phyloP scores from a whole-genome alignment of 2,329 filamentous ascomycete genomes.

The Colletotrichum gigasporum region DNA sequence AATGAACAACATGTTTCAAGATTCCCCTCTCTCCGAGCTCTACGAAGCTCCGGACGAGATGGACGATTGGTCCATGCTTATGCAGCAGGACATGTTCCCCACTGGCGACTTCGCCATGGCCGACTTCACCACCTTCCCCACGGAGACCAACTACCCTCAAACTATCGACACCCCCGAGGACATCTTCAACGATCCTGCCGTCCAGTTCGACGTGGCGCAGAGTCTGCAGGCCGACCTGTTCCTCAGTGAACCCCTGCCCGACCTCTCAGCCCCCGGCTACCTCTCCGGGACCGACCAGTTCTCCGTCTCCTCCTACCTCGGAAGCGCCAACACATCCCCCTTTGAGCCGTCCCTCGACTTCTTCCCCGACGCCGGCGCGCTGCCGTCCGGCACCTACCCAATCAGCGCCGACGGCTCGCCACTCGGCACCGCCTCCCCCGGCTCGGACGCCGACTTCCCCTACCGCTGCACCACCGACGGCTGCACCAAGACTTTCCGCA shows the following conservation, averaged over 20 bases:
- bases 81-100: conserved; percentile 24
- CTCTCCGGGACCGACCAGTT: conserved; percentile 22
- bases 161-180: conserved; percentile 1
- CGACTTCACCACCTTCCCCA: neutral
- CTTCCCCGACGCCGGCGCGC: conserved; percentile 5
- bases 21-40: conserved; percentile 28
- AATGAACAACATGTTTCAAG: conserved; percentile 18
- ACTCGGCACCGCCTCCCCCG: conserved; percentile 1
- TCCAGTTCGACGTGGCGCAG: conserved; percentile 20
- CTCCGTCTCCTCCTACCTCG: conserved; percentile 22
- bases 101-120: conserved; percentile 17
- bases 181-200: conserved; percentile 16
- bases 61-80: conserved; percentile 22
- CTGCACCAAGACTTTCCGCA: conserved; percentile 33
- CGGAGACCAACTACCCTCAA: neutral
- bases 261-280: conserved; percentile 23
- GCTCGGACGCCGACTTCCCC: conserved; percentile 18
- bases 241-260: conserved; percentile 22
- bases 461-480: conserved; percentile 27
- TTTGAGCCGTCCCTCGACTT: conserved; percentile 22
- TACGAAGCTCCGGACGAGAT: conserved; percentile 17
- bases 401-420: conserved; percentile 12
- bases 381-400: neutral
- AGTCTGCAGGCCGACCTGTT: conserved; percentile 11
- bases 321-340: conserved; percentile 26